phyloP scores from a whole-genome alignment of 2,329 filamentous ascomycete genomes.

The Coniochaeta pulveracea region DNA sequence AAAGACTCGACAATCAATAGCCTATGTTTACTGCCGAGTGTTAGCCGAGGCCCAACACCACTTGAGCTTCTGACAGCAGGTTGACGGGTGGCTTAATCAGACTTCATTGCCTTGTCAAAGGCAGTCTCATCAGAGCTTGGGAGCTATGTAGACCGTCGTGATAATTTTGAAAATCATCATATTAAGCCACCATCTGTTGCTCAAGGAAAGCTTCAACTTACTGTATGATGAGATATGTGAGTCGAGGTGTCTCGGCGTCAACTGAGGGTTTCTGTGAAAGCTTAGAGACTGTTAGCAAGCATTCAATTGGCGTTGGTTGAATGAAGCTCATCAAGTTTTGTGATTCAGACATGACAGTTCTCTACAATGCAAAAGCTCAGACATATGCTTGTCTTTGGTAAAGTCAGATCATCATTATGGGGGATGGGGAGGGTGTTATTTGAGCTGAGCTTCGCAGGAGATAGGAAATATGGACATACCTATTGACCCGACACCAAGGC shows the following conservation, averaged over 20 bases:
- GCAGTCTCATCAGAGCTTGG: conserved; percentile 68
- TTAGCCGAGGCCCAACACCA: too few species aligned
- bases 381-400: conserved; percentile 96
- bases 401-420: conserved; percentile 71
- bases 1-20: too few species aligned
- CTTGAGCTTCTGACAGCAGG: too few species aligned
- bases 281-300: background rate
- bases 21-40: too few species aligned
- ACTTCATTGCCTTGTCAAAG: conserved; percentile 57
- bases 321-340: background rate
- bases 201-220: background rate
- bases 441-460: background rate
- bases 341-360: conserved; percentile 30
- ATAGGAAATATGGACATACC: background rate
- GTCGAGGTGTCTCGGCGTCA: background rate
- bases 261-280: too few species aligned
- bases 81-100: conserved; percentile 12
- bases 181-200: conserved; percentile 21
- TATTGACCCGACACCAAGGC: too few species aligned
- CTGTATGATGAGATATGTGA: background rate
- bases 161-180: conserved; percentile 63
- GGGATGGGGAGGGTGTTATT: too few species aligned
- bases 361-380: conserved; percentile 57
- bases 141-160: conserved; percentile 84
- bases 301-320: too few species aligned